Conservation (phyloP, 345 rosid genomes). For the Eutrema japonicum region DNA sequence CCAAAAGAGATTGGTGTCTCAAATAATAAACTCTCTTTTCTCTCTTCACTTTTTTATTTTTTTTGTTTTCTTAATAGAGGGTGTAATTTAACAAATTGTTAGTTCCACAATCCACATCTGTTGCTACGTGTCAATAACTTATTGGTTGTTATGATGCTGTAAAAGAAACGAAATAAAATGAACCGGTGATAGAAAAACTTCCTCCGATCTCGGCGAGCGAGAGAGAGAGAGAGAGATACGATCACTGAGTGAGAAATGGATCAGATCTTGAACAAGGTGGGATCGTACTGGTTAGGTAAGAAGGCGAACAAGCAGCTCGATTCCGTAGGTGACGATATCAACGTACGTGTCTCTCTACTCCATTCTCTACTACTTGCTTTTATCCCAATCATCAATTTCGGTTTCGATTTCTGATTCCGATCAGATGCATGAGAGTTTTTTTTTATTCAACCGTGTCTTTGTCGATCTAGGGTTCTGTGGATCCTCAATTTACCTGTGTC, state of each 20-base stretch:
- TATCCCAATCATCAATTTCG: not conserved
- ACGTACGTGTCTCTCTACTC: constrained; percentile 43
- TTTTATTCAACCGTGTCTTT: not conserved
- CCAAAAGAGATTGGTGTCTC: no score
- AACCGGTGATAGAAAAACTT: not conserved
- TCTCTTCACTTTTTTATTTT: no score
- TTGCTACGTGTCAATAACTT: not conserved
- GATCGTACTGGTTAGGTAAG: constrained; percentile 80
- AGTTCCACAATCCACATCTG: constrained; percentile 14
- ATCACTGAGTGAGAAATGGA: constrained; percentile 57
- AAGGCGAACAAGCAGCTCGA: constrained; percentile 79
- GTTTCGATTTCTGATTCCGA: constrained; percentile 21
- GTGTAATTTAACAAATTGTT: no score
- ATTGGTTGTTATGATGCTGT: not conserved
- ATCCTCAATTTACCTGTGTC: not conserved
- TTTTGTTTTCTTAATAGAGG: no score
- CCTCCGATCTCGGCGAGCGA: constrained; percentile 36
- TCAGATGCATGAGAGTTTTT: constrained; percentile 2
- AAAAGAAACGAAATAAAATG: constrained; percentile 1
- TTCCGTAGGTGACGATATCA: constrained; percentile 91
- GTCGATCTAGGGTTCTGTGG: not conserved
- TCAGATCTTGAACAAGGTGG: constrained; percentile 88
- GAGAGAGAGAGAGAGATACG: constrained; percentile 16
- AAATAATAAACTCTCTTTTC: no score
- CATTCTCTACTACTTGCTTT: constrained; percentile 9